Evolutionary conservation across 2,329 filamentous ascomycete genomes (phyloP).

Genomic region (Golovinomyces cichoracearum): DNA sequence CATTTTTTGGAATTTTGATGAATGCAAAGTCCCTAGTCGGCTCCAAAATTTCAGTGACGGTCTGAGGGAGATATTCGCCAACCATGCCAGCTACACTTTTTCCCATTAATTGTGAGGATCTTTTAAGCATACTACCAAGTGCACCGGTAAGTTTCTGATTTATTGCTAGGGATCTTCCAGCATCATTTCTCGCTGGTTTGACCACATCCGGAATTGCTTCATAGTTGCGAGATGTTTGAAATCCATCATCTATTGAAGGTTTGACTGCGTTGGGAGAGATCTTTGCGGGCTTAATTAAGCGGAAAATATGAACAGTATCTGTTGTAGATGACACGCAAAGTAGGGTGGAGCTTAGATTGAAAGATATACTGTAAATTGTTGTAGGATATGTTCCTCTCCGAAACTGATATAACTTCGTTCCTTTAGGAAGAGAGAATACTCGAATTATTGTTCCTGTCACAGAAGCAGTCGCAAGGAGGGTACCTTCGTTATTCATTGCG

Average conservation of each 20-base stretch:
- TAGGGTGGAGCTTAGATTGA: conserved; percentile 79
- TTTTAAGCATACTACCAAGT: conserved; percentile 70
- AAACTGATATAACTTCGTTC: conserved; percentile 88
- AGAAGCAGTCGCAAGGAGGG: conserved; percentile 72
- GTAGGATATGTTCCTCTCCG: conserved; percentile 84
- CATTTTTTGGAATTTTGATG: conserved; percentile 60
- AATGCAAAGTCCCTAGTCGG: conserved; percentile 85
- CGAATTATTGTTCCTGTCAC: conserved; percentile 95
- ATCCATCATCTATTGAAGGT: conserved; percentile 8
- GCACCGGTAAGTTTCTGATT: conserved; percentile 39
- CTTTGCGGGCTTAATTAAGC: conserved; percentile 29
- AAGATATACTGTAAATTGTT: conserved; percentile 95
- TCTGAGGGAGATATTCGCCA: conserved; percentile 73
- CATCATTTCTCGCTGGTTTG: conserved; percentile 13
- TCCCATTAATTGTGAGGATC: conserved; percentile 81
- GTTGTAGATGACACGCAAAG: conserved; percentile 89
- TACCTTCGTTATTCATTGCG: conserved; percentile 77
- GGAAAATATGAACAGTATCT: conserved; percentile 92
- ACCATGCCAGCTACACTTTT: conserved; percentile 70
- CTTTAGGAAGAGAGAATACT: conserved; percentile 75
- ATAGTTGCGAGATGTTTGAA: conserved; percentile 20
- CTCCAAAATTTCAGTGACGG: conserved; percentile 95
- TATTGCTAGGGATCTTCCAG: conserved; percentile 11
- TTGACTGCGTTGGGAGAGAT: conserved; percentile 15
- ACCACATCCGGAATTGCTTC: conserved; percentile 26